Percentiles rank a stretch among this genome's conserved stretches.
Evolutionary conservation across 192 early-diverging fungal species (phyloP).

Genomic region (Martensiomyces pterosporus): DNA sequence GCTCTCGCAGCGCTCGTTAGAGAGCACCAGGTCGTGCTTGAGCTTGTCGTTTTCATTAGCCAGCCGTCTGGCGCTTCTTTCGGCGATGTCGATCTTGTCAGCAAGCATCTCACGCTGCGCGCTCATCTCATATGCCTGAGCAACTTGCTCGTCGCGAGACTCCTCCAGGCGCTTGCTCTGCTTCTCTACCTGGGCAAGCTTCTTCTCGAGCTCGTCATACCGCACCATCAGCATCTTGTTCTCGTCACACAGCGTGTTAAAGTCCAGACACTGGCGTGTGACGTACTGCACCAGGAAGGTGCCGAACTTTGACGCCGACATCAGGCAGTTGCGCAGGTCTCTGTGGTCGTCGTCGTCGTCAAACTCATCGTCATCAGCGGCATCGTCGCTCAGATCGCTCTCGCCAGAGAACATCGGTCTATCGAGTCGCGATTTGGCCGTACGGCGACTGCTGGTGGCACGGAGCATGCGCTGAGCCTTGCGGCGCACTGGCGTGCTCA

Average conservation of each 20-base stretch:
- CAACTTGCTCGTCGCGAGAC: slow-evolving; percentile 28
- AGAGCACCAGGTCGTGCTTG: slow-evolving; percentile 46
- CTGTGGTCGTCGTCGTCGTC: slow-evolving; percentile 25
- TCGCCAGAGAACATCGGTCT: slow-evolving; percentile 22
- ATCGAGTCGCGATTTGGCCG: slow-evolving; percentile 19
- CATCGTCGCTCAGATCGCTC: slow-evolving; percentile 38
- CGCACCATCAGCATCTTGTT: slow-evolving; percentile 12
- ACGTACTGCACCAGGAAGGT: slow-evolving; percentile 48
- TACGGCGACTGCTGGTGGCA: slow-evolving; percentile 31
- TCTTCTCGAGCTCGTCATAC: slow-evolving; percentile 27
- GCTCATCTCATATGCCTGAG: slow-evolving; percentile 33
- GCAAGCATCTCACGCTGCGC: slow-evolving; percentile 14
- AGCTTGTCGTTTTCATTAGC: slow-evolving; percentile 55
- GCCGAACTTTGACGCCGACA: slow-evolving; percentile 38
- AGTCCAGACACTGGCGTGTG: slow-evolving; percentile 38
- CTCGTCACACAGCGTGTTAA: slow-evolving; percentile 33
- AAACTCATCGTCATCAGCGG: slow-evolving; percentile 11
- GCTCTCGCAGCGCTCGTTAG: slow-evolving; percentile 58
- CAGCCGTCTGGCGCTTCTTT: slow-evolving; percentile 20
- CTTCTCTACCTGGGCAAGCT: slow-evolving; percentile 17
- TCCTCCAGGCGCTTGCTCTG: slow-evolving; percentile 31
- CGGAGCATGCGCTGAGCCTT: slow-evolving; percentile 24
- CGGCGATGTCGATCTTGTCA: slow-evolving; percentile 19
- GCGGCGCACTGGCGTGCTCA: slow-evolving; percentile 40
- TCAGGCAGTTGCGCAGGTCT: slow-evolving; percentile 37